Evolutionary conservation across 495 filamentous ascomycete species (phyloP).

Genomic region (Amniculicola lignicola): DNA sequence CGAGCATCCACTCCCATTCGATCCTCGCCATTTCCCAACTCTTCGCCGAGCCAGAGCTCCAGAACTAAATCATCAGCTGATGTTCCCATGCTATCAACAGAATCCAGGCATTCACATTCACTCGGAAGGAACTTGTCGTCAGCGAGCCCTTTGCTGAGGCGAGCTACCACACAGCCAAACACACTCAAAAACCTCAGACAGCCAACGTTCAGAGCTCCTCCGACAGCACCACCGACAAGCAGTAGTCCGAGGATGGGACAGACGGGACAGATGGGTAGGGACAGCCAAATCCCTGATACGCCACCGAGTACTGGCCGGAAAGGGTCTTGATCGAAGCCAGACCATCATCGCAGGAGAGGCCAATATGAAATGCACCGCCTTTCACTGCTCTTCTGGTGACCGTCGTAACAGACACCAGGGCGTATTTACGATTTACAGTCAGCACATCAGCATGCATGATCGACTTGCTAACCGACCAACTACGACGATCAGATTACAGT

Average conservation of each 20-base stretch:
- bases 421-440: too few relatives aligned
- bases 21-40: constrained; percentile 11
- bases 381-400: too few relatives aligned
- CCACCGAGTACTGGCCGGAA: constrained; percentile 28
- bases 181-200: constrained; percentile 4
- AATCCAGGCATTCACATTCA: not conserved
- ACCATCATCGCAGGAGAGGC: too few relatives aligned
- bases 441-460: too few relatives aligned
- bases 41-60: not conserved
- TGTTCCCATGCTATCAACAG: constrained; percentile 20
- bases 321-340: not conserved
- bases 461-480: too few relatives aligned
- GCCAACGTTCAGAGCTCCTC: constrained; percentile 19
- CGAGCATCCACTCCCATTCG: constrained; percentile 20
- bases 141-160: constrained; percentile 29
- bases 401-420: too few relatives aligned
- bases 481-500: too few relatives aligned
- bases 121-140: constrained; percentile 13
- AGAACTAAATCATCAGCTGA: constrained; percentile 13
- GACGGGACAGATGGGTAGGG: constrained; percentile 6
- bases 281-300: constrained; percentile 16
- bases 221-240: constrained; percentile 27
- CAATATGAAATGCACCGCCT: too few relatives aligned
- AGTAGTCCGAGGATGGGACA: constrained; percentile 24
- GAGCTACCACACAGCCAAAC: constrained; percentile 26